These are phyloP conservation scores for Fusarium agapanthi DNA, from an alignment of 2,329 filamentous ascomycete species.

Conservation along the genomic window DNA sequence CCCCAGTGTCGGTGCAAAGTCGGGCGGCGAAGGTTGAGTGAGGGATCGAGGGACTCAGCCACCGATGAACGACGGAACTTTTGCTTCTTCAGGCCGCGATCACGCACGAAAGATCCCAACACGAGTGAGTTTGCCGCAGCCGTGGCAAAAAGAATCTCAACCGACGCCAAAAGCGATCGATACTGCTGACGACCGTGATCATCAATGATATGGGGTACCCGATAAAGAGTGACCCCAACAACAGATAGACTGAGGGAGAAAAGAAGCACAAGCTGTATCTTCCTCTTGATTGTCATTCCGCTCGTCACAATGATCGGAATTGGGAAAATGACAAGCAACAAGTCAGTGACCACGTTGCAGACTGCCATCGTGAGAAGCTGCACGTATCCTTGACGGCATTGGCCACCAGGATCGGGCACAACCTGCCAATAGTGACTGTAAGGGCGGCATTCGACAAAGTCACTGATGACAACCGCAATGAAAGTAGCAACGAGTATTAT, in stretches of 20 bases:
- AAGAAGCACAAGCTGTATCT: slow-evolving; percentile 79
- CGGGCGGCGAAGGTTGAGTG: slow-evolving; percentile 52
- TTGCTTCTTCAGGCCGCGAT: slow-evolving; percentile 87
- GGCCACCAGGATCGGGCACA: slow-evolving; percentile 82
- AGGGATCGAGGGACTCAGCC: slow-evolving; percentile 68
- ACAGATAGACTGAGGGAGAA: slow-evolving; percentile 87
- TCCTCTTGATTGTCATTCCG: slow-evolving; percentile 78
- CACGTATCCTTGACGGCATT: slow-evolving; percentile 85
- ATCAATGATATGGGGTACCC: slow-evolving; percentile 80
- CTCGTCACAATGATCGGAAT: slow-evolving; percentile 87
- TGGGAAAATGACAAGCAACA: slow-evolving; percentile 87
- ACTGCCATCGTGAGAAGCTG: slow-evolving; percentile 91
- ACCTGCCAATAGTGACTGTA: slow-evolving; percentile 82
- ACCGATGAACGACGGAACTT: slow-evolving; percentile 77
- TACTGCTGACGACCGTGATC: slow-evolving; percentile 81
- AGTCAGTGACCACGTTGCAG: slow-evolving; percentile 87
- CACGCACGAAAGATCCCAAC: slow-evolving; percentile 90
- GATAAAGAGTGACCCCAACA: slow-evolving; percentile 80
- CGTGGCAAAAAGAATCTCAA: slow-evolving; percentile 90
- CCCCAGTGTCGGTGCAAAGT: slow-evolving; percentile 76
- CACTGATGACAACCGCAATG: slow-evolving; percentile 80
- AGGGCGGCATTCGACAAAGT: slow-evolving; percentile 83
- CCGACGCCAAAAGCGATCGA: slow-evolving; percentile 86
- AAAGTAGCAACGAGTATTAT: slow-evolving; percentile 83
- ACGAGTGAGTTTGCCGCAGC: slow-evolving; percentile 88